phyloP scores from a whole-genome alignment of 2,329 filamentous ascomycete species.

The Aspergillus pseudoglaucus region DNA sequence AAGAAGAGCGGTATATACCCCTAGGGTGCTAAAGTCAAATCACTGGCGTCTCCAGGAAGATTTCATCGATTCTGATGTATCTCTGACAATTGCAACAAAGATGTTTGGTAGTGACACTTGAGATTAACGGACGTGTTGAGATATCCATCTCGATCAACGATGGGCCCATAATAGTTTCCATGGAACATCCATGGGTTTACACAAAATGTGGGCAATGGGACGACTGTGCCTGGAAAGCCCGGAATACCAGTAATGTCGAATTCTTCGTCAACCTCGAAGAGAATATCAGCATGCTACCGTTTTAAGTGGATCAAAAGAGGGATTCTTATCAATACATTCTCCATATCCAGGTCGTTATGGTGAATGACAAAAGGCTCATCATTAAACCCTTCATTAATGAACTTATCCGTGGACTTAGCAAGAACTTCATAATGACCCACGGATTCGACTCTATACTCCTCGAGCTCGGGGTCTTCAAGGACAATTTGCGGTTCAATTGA shows the following conservation, averaged over 20 bases:
- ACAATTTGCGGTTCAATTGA: too few species aligned
- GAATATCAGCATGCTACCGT: too few species aligned
- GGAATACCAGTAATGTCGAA: constrained; percentile 10
- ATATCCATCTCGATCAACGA: neutral
- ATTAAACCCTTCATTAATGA: too few species aligned
- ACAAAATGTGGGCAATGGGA: constrained; percentile 7
- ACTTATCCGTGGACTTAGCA: too few species aligned
- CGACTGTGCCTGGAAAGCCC: constrained; percentile 9
- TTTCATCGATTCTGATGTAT: neutral
- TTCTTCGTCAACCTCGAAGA: constrained; percentile 7
- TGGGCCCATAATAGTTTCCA: neutral
- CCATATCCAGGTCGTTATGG: too few species aligned
- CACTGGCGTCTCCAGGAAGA: neutral
- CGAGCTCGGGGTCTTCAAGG: too few species aligned
- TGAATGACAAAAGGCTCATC: too few species aligned
- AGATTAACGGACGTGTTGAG: neutral
- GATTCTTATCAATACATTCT: too few species aligned
- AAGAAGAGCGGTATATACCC: neutral
- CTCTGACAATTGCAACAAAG: neutral
- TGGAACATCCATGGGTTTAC: neutral
- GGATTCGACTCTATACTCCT: too few species aligned
- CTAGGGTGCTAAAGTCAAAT: neutral
- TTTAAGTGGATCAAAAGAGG: too few species aligned
- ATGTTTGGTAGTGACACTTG: neutral
- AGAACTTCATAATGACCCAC: too few species aligned